Base-by-base conservation (phyloP, 1,139 yeast genomes). In the Hansenula lynferdii region DNA sequence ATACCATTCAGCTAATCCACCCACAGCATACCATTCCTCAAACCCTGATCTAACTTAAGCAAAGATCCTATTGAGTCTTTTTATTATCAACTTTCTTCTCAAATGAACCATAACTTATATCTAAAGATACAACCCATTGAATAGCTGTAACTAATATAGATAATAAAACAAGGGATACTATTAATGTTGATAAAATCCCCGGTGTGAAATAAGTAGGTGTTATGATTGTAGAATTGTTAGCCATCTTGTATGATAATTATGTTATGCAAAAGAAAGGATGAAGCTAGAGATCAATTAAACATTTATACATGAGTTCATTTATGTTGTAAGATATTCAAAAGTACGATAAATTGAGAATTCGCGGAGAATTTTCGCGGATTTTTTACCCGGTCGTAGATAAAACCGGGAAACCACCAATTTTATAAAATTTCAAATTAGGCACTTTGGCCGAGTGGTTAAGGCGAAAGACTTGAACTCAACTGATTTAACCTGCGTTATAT, bases 21-120 rank as follows among this genome's bases (percentile, higher is more conserved):
- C n/a, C n/a, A n/a, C n/a, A n/a, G n/a, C n/a, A n/a, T n/a, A n/a
- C n/a, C n/a, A n/a, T n/a, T n/a, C n/a, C n/a, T n/a, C n/a, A n/a
- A n/a, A n/a, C n/a, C n/a, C n/a, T n/a, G n/a, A n/a, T n/a, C n/a
- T n/a, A n/a, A n/a, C n/a, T n/a, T n/a, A n/a, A n/a, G n/a, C n/a
- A n/a, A n/a, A n/a, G n/a, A n/a, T n/a, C 29, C 52, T 64, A 77
- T 56, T 78, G 81, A 42, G 67, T 69, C 62, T 82, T 83, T 66
- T 80, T 82, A 48, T 69, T 72, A 52, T 77, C 80, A 33, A 76
- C 70, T 47, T 77, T 82, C 62, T 77, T 81, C 41, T 81, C 89
- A 50, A 83, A 75, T 14, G 87, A 76, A 44, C 75, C 75, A 62
- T 83, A 83, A 53, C 84, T 72, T 49, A 82, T 78, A 49, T 80